phyloP scores from a whole-genome alignment of 108 stramenopile genomes.

The Cyclotella baltica region DNA sequence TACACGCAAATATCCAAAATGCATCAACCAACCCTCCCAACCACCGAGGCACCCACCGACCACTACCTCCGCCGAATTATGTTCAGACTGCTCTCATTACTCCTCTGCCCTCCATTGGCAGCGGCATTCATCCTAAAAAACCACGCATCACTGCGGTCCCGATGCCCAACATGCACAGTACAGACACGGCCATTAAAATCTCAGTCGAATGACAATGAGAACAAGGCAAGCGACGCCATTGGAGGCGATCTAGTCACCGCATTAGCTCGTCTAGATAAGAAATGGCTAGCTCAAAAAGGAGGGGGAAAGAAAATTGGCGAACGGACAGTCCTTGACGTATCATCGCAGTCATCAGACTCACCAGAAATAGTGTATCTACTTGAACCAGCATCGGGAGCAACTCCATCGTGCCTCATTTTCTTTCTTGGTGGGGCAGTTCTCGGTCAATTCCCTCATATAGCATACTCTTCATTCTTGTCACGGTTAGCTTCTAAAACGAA shows the following conservation, averaged over 20 bases:
- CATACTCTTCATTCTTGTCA: conserved; percentile 69
- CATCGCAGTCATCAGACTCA: conserved; percentile 13
- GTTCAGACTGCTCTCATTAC: not conserved
- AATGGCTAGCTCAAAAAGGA: conserved; percentile 65
- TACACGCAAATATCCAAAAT: too few species aligned
- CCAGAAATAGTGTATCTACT: conserved; percentile 72
- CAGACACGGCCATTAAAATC: not conserved
- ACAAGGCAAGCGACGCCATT: conserved; percentile 17
- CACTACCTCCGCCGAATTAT: too few species aligned
- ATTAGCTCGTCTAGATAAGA: conserved; percentile 70
- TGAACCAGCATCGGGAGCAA: conserved; percentile 63
- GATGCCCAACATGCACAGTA: too few species aligned
- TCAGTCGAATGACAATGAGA: not conserved
- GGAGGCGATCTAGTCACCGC: conserved; percentile 50
- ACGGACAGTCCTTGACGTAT: conserved; percentile 68
- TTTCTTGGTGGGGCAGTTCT: conserved; percentile 86
- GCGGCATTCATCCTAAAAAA: not conserved
- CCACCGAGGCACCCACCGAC: too few species aligned
- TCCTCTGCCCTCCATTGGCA: not conserved
- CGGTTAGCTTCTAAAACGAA: conserved; percentile 62
- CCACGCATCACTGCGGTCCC: too few species aligned
- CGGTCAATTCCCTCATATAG: conserved; percentile 85
- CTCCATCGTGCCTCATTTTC: conserved; percentile 79
- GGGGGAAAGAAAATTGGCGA: conserved; percentile 54
- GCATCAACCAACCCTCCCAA: too few species aligned